A percentile compares a stretch with the other conserved stretches of the same genome.
Evolutionary conservation across 1,284 basidiomycete genomes (phyloP).

Genomic region (Malassezia equina): DNA sequence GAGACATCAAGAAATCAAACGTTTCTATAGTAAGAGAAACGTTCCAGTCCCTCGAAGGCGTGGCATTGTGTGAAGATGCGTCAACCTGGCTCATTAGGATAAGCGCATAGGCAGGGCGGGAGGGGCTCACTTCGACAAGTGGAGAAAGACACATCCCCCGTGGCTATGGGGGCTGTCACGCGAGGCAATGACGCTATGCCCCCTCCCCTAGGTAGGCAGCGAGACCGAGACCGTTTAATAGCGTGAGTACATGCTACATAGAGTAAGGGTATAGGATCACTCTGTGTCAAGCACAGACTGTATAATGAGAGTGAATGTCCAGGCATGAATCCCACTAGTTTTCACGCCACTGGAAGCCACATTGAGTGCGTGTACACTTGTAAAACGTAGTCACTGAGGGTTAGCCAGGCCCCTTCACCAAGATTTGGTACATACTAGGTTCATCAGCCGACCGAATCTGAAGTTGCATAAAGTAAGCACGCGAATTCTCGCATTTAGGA

Average conservation of each 20-base stretch:
- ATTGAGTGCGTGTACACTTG: slow-evolving; percentile 33
- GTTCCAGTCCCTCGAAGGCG: background rate
- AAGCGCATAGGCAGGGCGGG: background rate
- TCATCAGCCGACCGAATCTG: slow-evolving; percentile 77
- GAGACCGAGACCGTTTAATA: background rate
- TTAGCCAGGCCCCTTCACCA: background rate
- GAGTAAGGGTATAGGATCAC: background rate
- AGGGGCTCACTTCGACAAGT: background rate
- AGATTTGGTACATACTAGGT: slow-evolving; percentile 33
- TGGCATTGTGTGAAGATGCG: background rate
- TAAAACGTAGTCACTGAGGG: slow-evolving; percentile 43
- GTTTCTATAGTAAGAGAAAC: slow-evolving; percentile 6
- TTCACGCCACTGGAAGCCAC: slow-evolving; percentile 42
- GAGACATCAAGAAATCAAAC: slow-evolving; percentile 34
- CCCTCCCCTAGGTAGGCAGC: too few species aligned
- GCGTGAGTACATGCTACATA: background rate
- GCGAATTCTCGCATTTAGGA: slow-evolving; percentile 76
- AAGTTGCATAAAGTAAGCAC: slow-evolving; percentile 88
- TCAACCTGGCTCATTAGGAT: background rate
- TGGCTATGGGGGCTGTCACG: background rate
- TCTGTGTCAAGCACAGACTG: background rate
- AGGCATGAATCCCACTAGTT: slow-evolving; percentile 18
- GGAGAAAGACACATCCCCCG: background rate
- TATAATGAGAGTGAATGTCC: background rate
- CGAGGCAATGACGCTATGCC: too few species aligned